These are phyloP conservation scores for Cordyceps tenuipes DNA, from an alignment of 2,329 filamentous ascomycete genomes.

Conservation along the genomic window DNA sequence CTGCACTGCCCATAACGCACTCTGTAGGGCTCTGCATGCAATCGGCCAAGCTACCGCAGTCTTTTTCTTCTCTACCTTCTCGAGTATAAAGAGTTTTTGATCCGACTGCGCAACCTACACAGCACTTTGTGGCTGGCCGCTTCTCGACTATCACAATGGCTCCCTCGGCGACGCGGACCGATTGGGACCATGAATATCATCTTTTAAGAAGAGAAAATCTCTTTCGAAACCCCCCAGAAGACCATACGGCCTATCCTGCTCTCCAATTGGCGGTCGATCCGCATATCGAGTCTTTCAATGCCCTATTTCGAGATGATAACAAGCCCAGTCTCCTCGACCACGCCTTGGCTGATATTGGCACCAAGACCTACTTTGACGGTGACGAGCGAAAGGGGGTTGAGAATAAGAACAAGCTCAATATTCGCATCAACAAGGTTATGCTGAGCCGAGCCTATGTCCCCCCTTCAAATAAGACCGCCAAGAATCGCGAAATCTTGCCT, in stretches of 20 bases:
- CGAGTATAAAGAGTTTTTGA: neutral
- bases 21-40: neutral
- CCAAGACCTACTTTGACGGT: constrained; percentile 79
- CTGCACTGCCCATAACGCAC: neutral
- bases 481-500: constrained; percentile 78
- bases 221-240: constrained; percentile 79
- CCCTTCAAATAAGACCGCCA: constrained; percentile 72
- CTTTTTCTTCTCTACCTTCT: neutral
- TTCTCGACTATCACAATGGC: constrained; percentile 35
- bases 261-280: constrained; percentile 80
- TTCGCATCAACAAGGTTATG: constrained; percentile 73
- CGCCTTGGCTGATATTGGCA: constrained; percentile 80
- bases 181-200: constrained; percentile 81
- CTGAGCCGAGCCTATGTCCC: constrained; percentile 77
- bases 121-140: neutral
- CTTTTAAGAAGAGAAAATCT: constrained; percentile 79
- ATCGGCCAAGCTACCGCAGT: neutral
- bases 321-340: constrained; percentile 53
- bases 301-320: constrained; percentile 67
- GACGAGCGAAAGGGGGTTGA: constrained; percentile 52
- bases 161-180: constrained; percentile 51
- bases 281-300: constrained; percentile 94
- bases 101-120: neutral
- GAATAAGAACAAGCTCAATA: constrained; percentile 63
- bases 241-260: constrained; percentile 79